A percentile compares a stretch with the other conserved stretches of the same genome.
phyloP scores from a whole-genome alignment of 805 yeast genomes.

The Maudiozyma saulgeensis region DNA sequence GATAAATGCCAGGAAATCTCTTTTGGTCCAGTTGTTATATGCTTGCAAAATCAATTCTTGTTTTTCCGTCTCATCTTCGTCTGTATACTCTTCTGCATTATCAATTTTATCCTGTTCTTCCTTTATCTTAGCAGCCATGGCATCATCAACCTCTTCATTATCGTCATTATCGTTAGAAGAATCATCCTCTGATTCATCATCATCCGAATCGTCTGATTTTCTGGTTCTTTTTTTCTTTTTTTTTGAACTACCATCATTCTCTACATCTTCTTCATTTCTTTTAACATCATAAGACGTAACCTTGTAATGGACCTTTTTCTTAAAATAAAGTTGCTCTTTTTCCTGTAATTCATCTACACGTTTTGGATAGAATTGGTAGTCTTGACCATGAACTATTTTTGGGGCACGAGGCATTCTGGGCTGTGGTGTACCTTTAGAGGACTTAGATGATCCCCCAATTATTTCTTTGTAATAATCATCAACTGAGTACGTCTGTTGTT shows the following conservation, averaged over 20 bases:
- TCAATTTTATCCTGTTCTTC: constrained; percentile 48
- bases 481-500: constrained; percentile 57
- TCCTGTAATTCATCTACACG: constrained; percentile 45
- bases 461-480: constrained; percentile 72
- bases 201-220: not conserved
- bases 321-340: constrained; percentile 56
- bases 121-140: constrained; percentile 12
- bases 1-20: constrained; percentile 65
- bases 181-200: not conserved
- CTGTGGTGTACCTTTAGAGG: constrained; percentile 31
- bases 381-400: constrained; percentile 52
- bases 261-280: constrained; percentile 29
- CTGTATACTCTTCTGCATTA: constrained; percentile 48
- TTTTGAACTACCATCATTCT: not conserved
- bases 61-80: constrained; percentile 49
- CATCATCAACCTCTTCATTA: constrained; percentile 8
- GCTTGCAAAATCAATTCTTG: constrained; percentile 45
- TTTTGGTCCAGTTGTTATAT: constrained; percentile 59
- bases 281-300: constrained; percentile 53
- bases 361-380: constrained; percentile 63
- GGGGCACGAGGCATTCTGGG: constrained; percentile 49
- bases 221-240: constrained; percentile 15
- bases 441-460: constrained; percentile 28
- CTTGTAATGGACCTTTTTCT: constrained; percentile 48
- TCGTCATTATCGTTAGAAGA: constrained; percentile 38